Evolutionary conservation across 345 rosid genomes (phyloP), one percentile per base, ranked within the genome.

Genomic region (Eucalyptus rudis): DNA sequence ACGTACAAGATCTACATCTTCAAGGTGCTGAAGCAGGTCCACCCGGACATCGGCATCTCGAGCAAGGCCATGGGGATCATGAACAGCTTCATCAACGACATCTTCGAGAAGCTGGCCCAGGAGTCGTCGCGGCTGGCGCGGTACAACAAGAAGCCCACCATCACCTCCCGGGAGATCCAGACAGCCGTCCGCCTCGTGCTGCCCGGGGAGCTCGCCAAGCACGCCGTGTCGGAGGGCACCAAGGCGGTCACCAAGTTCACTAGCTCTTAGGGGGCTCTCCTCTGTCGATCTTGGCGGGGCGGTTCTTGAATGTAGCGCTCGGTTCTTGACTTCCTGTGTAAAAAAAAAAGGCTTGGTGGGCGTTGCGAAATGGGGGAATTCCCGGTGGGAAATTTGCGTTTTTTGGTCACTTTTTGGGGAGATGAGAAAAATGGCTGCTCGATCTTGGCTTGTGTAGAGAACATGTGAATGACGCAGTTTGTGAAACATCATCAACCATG

Each of bases 1-100:
- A 92, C 93, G 62, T 91, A 92, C 93, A 90, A 92, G 91, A 91
- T 92, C 80, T 92, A 92, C 91, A 92, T 92, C 88, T 92, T 92
- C 93, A 92, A 92, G 92, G 92, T 90, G 13, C 88, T 90, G 90
- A 91, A 91, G 88, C 93, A 91, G 88, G 93, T 92, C 43, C 93
- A 92, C 54, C 93, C 93, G 3, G 92, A 90, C 81, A 87, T 92
- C 19, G 92, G 93, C 3, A 90, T 90, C 86, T 92, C 93, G 20
- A 92, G 92, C 89, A 92, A 89, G 91, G 93, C 93, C 2, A 90
- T 81, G 89, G 89, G 86, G 51, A 81, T 83, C 80, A 81, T 88
- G 87, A 88, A 88, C 89, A 81, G 89, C 79, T 92, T 92, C 91
- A 89, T 92, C 89, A 92, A 90, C 87, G 92, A 92, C 64, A 92